These are phyloP conservation scores for Cyberlindnera euphorbiae DNA, from an alignment of 805 yeast species.

Conservation along the genomic window DNA sequence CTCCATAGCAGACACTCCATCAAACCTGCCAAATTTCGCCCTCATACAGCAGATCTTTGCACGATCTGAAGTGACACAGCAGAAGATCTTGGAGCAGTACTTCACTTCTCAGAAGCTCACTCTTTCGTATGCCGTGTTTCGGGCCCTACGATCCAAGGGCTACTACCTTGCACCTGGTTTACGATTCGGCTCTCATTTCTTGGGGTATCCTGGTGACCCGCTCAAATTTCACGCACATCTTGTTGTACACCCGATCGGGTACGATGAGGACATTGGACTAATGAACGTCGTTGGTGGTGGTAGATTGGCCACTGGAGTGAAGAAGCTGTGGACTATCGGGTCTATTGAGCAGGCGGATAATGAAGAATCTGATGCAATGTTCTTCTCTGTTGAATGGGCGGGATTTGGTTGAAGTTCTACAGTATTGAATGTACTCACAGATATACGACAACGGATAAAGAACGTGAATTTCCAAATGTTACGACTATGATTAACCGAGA, in stretches of 20 bases:
- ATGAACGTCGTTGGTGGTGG: conserved; percentile 76
- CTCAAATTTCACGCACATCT: conserved; percentile 84
- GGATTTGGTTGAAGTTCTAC: conserved; percentile 66
- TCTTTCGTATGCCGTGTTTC: conserved; percentile 13
- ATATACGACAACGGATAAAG: too few species aligned
- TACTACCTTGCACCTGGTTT: conserved; percentile 76
- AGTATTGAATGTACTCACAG: too few species aligned
- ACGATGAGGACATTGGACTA: conserved; percentile 51
- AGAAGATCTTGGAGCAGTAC: conserved; percentile 2
- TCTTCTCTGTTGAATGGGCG: conserved; percentile 90
- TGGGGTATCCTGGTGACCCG: conserved; percentile 96
- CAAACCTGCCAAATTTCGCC: conserved; percentile 10
- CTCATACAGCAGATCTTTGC: conserved; percentile 12
- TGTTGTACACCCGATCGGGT: conserved; percentile 50
- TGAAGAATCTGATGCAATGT: conserved; percentile 27
- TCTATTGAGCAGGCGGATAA: conserved; percentile 28
- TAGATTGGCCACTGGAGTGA: conserved; percentile 86
- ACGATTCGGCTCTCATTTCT: conserved; percentile 83
- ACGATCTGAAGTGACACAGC: conserved; percentile 14
- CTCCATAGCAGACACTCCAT: conserved; percentile 18
- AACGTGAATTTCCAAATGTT: too few species aligned
- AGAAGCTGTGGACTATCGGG: conserved; percentile 70
- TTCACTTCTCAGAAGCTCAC: neutral
- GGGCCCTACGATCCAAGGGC: conserved; percentile 28
- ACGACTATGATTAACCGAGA: conserved; percentile 3